A percentile compares a stretch with the other conserved stretches of the same genome.
phyloP scores from a whole-genome alignment of 2,329 filamentous ascomycete species.

The Talaromyces sp. region DNA sequence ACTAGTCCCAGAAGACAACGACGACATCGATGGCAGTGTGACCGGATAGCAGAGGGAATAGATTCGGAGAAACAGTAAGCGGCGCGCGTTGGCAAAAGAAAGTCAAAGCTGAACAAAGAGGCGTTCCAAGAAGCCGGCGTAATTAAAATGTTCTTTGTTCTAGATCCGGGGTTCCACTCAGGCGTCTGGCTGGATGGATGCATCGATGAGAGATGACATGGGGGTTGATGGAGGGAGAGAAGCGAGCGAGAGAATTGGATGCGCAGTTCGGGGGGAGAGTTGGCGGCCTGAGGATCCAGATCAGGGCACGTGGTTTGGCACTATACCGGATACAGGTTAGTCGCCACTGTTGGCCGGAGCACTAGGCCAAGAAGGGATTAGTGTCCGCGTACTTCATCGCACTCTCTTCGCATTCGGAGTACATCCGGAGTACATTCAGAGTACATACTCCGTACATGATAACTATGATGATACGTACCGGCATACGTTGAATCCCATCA shows the following conservation, averaged over 20 bases:
- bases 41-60: background rate
- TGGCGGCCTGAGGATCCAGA: background rate
- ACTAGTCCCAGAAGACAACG: conserved; percentile 23
- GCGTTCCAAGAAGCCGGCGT: background rate
- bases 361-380: background rate
- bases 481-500: no score
- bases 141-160: background rate
- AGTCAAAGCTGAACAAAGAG: background rate
- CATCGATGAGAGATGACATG: background rate
- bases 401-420: no score
- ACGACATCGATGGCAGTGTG: conserved; percentile 3
- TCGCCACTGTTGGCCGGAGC: background rate
- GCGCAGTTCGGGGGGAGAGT: background rate
- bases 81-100: background rate
- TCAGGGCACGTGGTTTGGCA: background rate
- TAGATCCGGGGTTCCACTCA: background rate
- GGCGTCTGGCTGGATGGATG: background rate
- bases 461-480: no score
- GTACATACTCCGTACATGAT: no score
- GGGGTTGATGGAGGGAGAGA: background rate
- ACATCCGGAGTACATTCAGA: no score
- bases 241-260: background rate
- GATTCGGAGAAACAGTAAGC: background rate
- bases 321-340: background rate
- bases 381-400: conserved; percentile 3